Conservation (phyloP, 805 yeast genomes). For the Pichia cephalocereana region DNA sequence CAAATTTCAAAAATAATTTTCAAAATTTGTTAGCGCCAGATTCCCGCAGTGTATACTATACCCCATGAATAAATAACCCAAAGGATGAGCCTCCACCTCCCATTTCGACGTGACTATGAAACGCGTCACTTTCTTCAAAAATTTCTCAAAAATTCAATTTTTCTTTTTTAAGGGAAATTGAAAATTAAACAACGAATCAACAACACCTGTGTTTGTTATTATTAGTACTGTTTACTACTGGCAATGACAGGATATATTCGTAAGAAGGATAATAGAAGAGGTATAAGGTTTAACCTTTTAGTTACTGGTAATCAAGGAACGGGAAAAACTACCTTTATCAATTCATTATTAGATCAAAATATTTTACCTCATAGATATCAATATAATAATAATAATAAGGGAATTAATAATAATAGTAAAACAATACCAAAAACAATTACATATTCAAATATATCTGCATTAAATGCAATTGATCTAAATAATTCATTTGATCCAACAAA, state of each 20-base stretch:
- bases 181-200: no score
- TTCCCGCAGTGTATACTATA: no score
- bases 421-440: slow-evolving; percentile 40
- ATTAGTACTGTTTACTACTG: no score
- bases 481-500: slow-evolving; percentile 52
- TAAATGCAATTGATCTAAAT: slow-evolving; percentile 47
- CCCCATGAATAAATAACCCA: no score
- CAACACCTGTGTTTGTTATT: no score
- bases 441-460: slow-evolving; percentile 51
- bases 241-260: slow-evolving; percentile 27
- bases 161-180: no score
- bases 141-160: no score
- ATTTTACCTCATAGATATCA: slow-evolving; percentile 51
- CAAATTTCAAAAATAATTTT: no score
- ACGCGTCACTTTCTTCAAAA: no score
- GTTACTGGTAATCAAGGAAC: slow-evolving; percentile 67
- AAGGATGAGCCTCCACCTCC: no score
- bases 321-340: slow-evolving; percentile 71
- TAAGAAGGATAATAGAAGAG: slow-evolving; percentile 62
- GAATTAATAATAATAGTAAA: slow-evolving; percentile 1
- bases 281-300: slow-evolving; percentile 65
- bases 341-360: slow-evolving; percentile 54
- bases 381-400: not conserved
- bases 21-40: no score
- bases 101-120: no score